Base-by-base conservation (phyloP, 371 early-diverging fungal species). In the Rhizomucor pusillus region DNA sequence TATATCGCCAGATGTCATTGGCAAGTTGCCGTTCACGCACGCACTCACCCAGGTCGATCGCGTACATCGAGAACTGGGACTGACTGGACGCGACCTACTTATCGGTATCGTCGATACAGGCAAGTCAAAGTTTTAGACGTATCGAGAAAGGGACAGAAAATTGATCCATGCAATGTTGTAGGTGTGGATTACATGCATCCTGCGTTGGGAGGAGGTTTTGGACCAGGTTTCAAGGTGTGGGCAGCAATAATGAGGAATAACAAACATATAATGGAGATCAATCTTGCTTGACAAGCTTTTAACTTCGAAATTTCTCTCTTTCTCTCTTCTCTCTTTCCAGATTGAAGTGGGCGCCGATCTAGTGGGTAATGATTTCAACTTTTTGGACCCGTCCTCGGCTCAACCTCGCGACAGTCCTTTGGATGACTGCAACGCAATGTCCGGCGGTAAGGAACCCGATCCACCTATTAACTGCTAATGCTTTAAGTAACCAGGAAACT, bases 151-250 rank as follows among this genome's bases (percentile, higher is more conserved):
- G 39, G 25, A 50, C 3, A 47, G 18, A 48, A 50, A 23, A 43
- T 9, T 36, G 36, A 51, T 5, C 13, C 39, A 52, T 66, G 23
- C 66, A 71, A 19, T 44, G 59, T 80, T 7, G 81, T 61, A 56
- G 83, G 90, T n/a, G 63, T 84, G 5, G 80, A 84, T 40, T 84
- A 76, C 51, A 65, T 56, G 44, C 90, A 90, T 56, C 87, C 88
- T 1, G 86, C 86, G 0, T 59, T 88, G 5, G 78, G 85, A 20
- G 84, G 85, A 3, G 73, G 85, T 29, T 84, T 84, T 56, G 87
- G 87, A 1, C 53, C 54, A 36, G 48, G 40, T 22, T 57, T 43
- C 20, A 63, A 51, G 48, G 57, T 63, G 45, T n/a, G 45, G 11
- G 11, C 1, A 34, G 6, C 19, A 2, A 5, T 37, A 1, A 45